Conservation (phyloP, 129 eudicot genomes). For the Flaveria ramosissima region DNA sequence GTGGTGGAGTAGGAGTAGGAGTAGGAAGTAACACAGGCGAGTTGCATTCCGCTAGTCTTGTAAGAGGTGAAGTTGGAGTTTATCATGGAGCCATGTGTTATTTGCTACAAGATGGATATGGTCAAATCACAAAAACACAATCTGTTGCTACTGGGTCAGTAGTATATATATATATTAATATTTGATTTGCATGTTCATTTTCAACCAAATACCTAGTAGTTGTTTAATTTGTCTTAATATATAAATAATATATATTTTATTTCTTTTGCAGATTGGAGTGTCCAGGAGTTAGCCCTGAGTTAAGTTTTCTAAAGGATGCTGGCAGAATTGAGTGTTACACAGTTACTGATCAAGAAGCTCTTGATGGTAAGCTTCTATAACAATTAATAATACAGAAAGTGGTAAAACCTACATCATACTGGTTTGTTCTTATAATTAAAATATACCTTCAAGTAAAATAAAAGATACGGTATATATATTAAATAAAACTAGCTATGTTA, state of each 20-base stretch:
- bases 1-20: slow-evolving; percentile 34
- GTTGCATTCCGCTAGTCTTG: slow-evolving; percentile 56
- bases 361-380: slow-evolving; percentile 47
- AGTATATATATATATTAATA: background rate
- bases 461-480: too few species aligned
- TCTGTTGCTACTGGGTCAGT: slow-evolving; percentile 71
- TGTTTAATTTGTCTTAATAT: background rate
- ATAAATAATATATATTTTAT: background rate
- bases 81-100: slow-evolving; percentile 79
- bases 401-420: too few species aligned
- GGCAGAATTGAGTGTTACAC: slow-evolving; percentile 61
- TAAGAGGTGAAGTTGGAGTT: slow-evolving; percentile 72
- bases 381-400: background rate
- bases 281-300: slow-evolving; percentile 79
- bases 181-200: background rate
- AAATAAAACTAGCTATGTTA: too few species aligned
- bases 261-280: slow-evolving; percentile 52
- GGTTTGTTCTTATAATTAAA: too few species aligned
- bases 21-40: slow-evolving; percentile 30
- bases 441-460: too few species aligned
- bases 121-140: slow-evolving; percentile 56
- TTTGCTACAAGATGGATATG: slow-evolving; percentile 66
- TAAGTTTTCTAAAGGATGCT: slow-evolving; percentile 63
- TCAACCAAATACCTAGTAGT: background rate
- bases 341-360: slow-evolving; percentile 66